Evolutionary conservation across 2,329 filamentous ascomycete species (phyloP).

Genomic region (Fonsecaea pugnacius): DNA sequence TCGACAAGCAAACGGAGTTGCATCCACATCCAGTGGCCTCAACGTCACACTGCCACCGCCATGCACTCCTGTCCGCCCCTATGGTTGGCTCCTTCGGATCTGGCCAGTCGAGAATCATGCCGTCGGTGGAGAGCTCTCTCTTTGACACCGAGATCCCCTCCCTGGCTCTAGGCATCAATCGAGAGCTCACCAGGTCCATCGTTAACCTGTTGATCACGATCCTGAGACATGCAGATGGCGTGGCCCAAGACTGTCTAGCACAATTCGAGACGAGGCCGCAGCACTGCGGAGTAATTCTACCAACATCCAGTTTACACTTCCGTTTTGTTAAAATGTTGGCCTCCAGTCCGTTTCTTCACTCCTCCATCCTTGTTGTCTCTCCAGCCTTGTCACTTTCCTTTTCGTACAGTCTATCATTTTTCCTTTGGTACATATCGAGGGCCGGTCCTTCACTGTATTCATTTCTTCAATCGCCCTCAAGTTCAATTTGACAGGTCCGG

Average conservation of each 20-base stretch:
- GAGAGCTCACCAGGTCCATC: conserved; percentile 21
- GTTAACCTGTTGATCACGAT: conserved; percentile 22
- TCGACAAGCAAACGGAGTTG: conserved; percentile 15
- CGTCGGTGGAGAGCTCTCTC: conserved; percentile 25
- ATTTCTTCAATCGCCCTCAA: conserved; percentile 19
- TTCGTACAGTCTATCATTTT: conserved; percentile 19
- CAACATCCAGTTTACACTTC: conserved; percentile 1
- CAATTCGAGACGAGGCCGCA: conserved; percentile 29
- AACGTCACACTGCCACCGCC: conserved; percentile 12
- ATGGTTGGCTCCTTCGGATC: conserved; percentile 17
- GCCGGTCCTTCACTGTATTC: conserved; percentile 35
- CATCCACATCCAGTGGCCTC: conserved; percentile 31
- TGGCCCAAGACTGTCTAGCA: conserved; percentile 26
- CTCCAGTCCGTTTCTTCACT: conserved; percentile 25
- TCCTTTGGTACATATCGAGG: conserved; percentile 24
- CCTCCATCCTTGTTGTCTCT: conserved; percentile 28
- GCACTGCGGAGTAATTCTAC: conserved; percentile 4
- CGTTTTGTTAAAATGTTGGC: conserved; percentile 29
- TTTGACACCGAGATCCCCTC: conserved; percentile 25
- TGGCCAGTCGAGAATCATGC: conserved; percentile 20
- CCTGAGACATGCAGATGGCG: conserved; percentile 35
- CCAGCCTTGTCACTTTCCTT: conserved; percentile 26
- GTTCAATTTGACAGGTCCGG: background rate
- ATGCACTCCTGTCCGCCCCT: conserved; percentile 24
- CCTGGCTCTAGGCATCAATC: conserved; percentile 21